Evolutionary conservation across 225 moss, liverwort and hornwort species (phyloP).

Genomic region (Sphagnum contortum): DNA sequence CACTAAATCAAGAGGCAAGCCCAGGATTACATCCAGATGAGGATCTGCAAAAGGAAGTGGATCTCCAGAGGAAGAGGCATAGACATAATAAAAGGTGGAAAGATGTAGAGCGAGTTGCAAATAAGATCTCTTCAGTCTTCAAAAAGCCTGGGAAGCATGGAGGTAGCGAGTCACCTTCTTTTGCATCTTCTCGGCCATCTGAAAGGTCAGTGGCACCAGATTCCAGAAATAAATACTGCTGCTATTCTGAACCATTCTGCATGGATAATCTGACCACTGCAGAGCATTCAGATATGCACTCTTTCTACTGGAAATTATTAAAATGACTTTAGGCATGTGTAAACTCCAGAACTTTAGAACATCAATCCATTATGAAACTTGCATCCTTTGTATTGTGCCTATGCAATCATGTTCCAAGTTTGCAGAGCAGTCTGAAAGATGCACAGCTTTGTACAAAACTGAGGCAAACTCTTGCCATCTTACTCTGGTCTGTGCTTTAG

Average conservation of each 20-base stretch:
- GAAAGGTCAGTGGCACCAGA: constrained; percentile 21
- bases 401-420: no score
- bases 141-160: constrained; percentile 34
- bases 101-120: constrained; percentile 49
- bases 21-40: constrained; percentile 32
- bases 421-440: no score
- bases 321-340: neutral
- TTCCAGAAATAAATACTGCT: no score
- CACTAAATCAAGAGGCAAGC: neutral
- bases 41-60: constrained; percentile 31
- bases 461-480: no score
- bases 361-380: no score
- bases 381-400: no score
- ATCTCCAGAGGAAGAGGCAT: constrained; percentile 28
- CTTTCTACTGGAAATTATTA: neutral
- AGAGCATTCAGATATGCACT: neutral
- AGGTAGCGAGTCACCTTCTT: constrained; percentile 21
- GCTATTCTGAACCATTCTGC: no score
- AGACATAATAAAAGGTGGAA: constrained; percentile 38
- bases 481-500: no score
- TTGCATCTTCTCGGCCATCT: constrained; percentile 11
- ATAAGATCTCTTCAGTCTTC: constrained; percentile 49
- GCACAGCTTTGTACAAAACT: no score
- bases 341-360: neutral
- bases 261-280: no score